Percentiles rank a stretch among this genome's conserved stretches.
Evolutionary conservation across 148 eudicot genomes (phyloP).

Genomic region (Rhododendron williamsianum): DNA sequence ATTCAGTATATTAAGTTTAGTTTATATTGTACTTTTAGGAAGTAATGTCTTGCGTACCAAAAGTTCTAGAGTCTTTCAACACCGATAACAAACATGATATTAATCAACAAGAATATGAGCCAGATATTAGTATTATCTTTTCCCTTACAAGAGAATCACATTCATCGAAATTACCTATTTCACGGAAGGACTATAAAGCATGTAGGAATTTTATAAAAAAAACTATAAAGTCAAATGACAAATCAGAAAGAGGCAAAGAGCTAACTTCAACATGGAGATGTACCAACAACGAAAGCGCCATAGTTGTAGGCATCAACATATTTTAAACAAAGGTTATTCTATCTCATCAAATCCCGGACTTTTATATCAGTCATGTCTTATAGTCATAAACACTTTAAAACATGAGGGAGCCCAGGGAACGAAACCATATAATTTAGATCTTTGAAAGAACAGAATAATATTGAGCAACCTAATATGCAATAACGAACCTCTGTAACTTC

Average conservation of each 20-base stretch:
- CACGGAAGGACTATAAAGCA: neutral
- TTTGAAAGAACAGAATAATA: neutral
- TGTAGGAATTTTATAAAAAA: too few species aligned
- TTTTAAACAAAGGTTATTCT: neutral
- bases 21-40: neutral
- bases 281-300: neutral
- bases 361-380: neutral
- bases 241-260: neutral
- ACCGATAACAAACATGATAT: neutral
- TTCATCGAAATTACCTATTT: neutral
- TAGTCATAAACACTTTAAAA: neutral
- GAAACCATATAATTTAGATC: too few species aligned
- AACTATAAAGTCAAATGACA: neutral
- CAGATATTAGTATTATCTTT: too few species aligned
- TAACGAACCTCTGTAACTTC: constrained; percentile 31
- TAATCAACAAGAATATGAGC: neutral
- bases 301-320: neutral
- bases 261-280: neutral
- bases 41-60: neutral
- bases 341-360: neutral
- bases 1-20: too few species aligned
- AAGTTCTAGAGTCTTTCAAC: neutral
- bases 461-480: neutral
- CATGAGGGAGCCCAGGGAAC: too few species aligned
- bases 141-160: neutral